Conservation (phyloP, 441 rosid genomes). For the Populus tomentosa region DNA sequence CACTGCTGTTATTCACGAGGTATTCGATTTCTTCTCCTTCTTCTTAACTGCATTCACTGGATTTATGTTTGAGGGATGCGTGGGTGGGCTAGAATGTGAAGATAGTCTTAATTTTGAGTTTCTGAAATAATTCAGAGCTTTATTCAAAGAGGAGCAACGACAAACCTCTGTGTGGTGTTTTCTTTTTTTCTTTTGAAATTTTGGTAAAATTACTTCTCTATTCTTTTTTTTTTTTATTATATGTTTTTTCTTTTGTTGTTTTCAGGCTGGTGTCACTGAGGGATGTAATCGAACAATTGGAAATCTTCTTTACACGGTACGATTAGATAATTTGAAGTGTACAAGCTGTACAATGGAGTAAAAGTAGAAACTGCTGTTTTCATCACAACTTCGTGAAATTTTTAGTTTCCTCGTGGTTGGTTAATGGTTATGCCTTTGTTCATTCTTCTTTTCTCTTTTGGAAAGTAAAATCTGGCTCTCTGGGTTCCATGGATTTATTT, state of each 20-base stretch:
- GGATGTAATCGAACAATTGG: constrained; percentile 80
- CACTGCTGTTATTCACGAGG: constrained; percentile 81
- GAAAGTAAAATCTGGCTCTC: not conserved
- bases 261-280: constrained; percentile 71
- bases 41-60: not conserved
- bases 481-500: not conserved
- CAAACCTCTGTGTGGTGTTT: not conserved
- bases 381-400: not conserved
- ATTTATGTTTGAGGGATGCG: not conserved
- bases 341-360: not conserved
- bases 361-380: not conserved
- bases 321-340: not conserved
- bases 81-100: not conserved
- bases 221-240: not conserved
- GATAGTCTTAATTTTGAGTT: not conserved
- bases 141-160: no score
- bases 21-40: constrained; percentile 12
- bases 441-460: not conserved
- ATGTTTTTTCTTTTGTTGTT: constrained; percentile 6
- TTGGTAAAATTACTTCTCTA: not conserved
- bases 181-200: not conserved
- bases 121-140: not conserved
- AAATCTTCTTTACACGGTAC: constrained; percentile 76
- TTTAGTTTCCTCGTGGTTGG: not conserved
- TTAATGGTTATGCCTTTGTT: not conserved